Base-by-base conservation (phyloP, 2,329 filamentous ascomycete species). In the Exophiala lecanii-corni region DNA sequence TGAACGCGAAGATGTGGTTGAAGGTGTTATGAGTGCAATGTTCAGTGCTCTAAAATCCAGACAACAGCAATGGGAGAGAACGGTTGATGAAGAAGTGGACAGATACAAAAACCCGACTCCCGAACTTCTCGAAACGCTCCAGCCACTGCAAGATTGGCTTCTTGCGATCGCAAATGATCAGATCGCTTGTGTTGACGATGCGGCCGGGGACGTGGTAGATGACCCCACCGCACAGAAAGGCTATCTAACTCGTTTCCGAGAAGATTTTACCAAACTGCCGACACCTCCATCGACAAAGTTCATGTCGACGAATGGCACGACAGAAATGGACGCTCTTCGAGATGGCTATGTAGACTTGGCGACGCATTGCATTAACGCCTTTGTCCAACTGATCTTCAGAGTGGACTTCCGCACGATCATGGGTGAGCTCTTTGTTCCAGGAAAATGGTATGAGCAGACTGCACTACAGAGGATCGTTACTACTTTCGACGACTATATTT, bases 81-180 rank as follows among this genome's bases (percentile, higher is more conserved):
- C 97, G 68, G 80, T 96, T 43, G 87, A 95, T 51, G 83, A 89
- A 13, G 92, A 98, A 67, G 82, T 82, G 15, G 70, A 72, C 37
- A 84, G 81, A 57, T 94, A 88, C 64, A 83, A 84, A 62, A 55
- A 61, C 45, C 56, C 67, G 47, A 57, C 68, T 45, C 59, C 64
- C 10, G 69, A 72, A 13, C 64, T 68, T 49, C 59, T 62, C 58
- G 88, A 94, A 62, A 79, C 84, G 2, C 71, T 95, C 19, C 86
- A 94, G 62, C 64, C 74, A 15, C 63, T 82, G 32, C 78, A 82
- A 59, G 92, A 98, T 68, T 98, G 91, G 89, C 82, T 98, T 43
- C 82, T 98, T 40, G 89, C 92, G 34, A 88, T 94, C 44, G 92
- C 94, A 55, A 98, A 98, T 68, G 92, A 98, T 67, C 92, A 98